Percentiles rank a stretch among this genome's conserved stretches.
These are phyloP conservation scores for Allomyces javanicus DNA, from an alignment of 192 early-diverging fungal genomes.

Conservation along the genomic window DNA sequence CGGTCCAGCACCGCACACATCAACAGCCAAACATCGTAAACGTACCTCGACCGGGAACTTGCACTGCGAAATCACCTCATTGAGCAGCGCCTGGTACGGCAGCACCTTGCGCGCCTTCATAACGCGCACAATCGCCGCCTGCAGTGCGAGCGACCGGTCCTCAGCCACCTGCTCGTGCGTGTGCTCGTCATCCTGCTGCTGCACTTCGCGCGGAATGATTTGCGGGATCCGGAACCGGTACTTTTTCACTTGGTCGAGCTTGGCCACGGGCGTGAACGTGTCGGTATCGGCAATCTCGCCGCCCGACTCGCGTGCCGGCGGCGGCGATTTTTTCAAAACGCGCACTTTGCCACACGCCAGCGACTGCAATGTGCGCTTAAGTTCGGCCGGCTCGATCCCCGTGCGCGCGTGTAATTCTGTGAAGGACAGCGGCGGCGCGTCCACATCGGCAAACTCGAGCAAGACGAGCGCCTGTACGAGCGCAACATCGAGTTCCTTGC, in stretches of 20 bases:
- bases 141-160: conserved; percentile 36
- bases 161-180: conserved; percentile 36
- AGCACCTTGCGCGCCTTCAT: conserved; percentile 61
- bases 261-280: conserved; percentile 11
- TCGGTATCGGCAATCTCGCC: conserved; percentile 31
- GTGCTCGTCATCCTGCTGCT: background rate
- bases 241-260: background rate
- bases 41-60: conserved; percentile 41
- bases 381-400: conserved; percentile 56
- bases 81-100: conserved; percentile 43
- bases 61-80: conserved; percentile 46
- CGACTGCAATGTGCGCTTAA: conserved; percentile 67
- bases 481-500: conserved; percentile 39
- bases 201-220: background rate
- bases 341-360: conserved; percentile 68
- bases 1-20: background rate
- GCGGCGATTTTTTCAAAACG: conserved; percentile 52
- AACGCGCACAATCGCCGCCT: conserved; percentile 68
- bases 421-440: conserved; percentile 31
- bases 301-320: conserved; percentile 11
- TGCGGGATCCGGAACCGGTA: background rate
- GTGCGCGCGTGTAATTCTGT: conserved; percentile 42
- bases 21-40: conserved; percentile 1
- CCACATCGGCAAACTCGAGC: conserved; percentile 38
- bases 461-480: conserved; percentile 45